These are phyloP conservation scores for Silene vulgaris DNA, from an alignment of 179 eudicot species.

Conservation along the genomic window DNA sequence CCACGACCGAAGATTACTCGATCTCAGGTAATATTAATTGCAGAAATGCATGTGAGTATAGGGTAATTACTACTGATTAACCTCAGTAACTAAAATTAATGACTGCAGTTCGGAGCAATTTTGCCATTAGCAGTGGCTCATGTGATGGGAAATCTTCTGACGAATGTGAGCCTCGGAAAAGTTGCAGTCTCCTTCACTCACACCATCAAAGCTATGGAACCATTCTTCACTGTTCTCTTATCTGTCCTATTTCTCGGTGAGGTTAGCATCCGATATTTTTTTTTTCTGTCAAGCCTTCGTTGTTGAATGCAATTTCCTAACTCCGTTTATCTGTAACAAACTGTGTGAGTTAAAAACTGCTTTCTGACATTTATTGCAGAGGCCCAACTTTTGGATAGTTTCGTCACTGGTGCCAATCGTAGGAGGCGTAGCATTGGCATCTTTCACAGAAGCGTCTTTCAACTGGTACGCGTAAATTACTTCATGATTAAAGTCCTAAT, in stretches of 20 bases:
- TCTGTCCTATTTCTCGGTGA: slow-evolving; percentile 66
- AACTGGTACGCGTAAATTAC: slow-evolving; percentile 53
- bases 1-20: slow-evolving; percentile 53
- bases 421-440: slow-evolving; percentile 89
- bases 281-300: background rate
- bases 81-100: background rate
- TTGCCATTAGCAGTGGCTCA: slow-evolving; percentile 60
- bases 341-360: too few relatives aligned
- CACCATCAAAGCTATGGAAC: slow-evolving; percentile 97
- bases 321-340: too few relatives aligned
- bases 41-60: background rate
- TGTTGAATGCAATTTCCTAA: too few relatives aligned
- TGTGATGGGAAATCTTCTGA: slow-evolving; percentile 72
- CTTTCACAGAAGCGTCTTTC: slow-evolving; percentile 79
- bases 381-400: slow-evolving; percentile 69
- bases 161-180: slow-evolving; percentile 85
- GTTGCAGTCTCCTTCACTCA: slow-evolving; percentile 93
- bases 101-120: slow-evolving; percentile 55
- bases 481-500: background rate
- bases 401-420: slow-evolving; percentile 74
- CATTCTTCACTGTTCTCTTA: slow-evolving; percentile 79
- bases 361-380: slow-evolving; percentile 33
- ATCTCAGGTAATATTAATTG: slow-evolving; percentile 49
- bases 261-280: slow-evolving; percentile 36
- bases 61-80: background rate